Base-by-base conservation (phyloP, 306 rosid species). In the Lathyrus aphaca region DNA sequence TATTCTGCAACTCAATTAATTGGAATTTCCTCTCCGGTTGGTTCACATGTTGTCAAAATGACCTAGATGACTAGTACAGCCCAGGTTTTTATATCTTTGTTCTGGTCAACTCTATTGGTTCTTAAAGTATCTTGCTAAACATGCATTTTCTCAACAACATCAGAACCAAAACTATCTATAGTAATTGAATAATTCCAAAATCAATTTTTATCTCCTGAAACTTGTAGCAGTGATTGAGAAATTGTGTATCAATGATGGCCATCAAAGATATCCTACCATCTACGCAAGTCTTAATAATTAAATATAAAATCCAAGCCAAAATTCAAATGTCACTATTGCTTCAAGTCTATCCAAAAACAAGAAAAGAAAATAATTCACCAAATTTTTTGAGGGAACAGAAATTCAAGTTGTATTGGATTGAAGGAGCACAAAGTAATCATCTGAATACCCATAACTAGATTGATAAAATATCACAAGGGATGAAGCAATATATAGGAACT, bases 371-470 rank as follows among this genome's bases (percentile, higher is more conserved):
- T 32, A 48, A 75, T 58, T 30, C 62, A 43, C 49, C 60, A 62
- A 63, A 3, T 39, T 10, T 43, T 54, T 37, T 11, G 21, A 32
- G 32, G 3, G 27, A 19, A 57, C 55, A 65, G 17, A 32, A 23
- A 48, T 72, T 72, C 66, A 64, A 72, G 66, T 42, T 15, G 61
- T 23, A 60, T 16, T 30, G 51, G 18, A 45, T 35, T 35, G 17
- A 61, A 45, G 69, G 57, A 46, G 78, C 54, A 76, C 54, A 50
- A 18, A 38, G 15, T 58, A 53, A 66, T 30, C 27, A 72, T 49
- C 71, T 17, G 63, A 58, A 73, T 42, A 68, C 73, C 45, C 68
- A 61, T 8, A 70, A 57, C 32, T 61, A 69, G 23, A 53, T 51
- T 44, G 61, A 66, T 46, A 46, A 79, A 66, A 45, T 44, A 58